Evolutionary conservation across 495 filamentous ascomycete genomes (phyloP), one percentile per base, ranked within the genome.

Genomic region (Hypoxylon fuscum): DNA sequence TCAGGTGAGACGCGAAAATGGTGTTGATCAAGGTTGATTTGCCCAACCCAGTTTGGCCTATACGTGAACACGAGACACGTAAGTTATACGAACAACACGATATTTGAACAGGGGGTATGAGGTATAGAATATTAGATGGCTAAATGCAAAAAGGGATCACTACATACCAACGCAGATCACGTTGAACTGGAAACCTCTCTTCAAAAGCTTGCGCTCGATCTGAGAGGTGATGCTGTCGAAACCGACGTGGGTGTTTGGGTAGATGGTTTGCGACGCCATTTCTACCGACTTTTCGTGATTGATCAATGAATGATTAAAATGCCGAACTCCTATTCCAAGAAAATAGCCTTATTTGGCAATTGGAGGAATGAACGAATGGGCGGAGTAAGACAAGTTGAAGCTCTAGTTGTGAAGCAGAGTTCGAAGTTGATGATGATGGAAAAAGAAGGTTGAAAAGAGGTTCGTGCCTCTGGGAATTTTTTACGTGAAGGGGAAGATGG

Each of bases 181-280:
- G 77, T 99, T 99, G 86, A 99, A 99, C 78, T 99, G 95, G 78
- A 99, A 99, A 68, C 95, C 95, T 75, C 95, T 93, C 86, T 99
- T 99, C 77, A 99, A 80, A 68, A 99, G 90, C 88, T 99, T 99
- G 79, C 90, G 88, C 85, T 98, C 94, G 69, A 98, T 97, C 81
- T 98, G 93, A 31, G 88, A 90, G 55, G 93, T 97, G 79, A 98
- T 97, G 80, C 95, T 97, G 82, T 98, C 93, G 81, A 98, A 97
- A 85, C 96, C 93, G 79, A 98, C 95, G 83, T 98, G 94, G 87
- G 88, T 95, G 73, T 91, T 87, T 71, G 95, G 95, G 76, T 91
- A 96, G 69, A 98, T 79, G 59, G 79, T 82, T 55, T 76, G 71
- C 49, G 77, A 68, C 62, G 76, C 78, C 80, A 83, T 84, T 75